Conservation (phyloP, 768 basidiomycete species). For the Mycena sanguinolenta region DNA sequence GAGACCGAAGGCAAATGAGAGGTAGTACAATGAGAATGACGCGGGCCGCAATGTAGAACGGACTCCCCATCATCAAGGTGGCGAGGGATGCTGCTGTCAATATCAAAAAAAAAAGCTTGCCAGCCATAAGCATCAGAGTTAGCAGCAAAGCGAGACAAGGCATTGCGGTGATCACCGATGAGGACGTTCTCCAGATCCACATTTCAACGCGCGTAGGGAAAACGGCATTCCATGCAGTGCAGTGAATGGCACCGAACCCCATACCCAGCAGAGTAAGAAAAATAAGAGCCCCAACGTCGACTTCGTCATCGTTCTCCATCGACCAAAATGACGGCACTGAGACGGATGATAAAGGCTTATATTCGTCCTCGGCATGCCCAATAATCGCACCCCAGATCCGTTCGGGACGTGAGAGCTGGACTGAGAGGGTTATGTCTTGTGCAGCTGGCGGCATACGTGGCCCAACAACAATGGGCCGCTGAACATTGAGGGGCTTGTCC, state of each 20-base stretch:
- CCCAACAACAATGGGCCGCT: slow-evolving; percentile 35
- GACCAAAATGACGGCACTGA: slow-evolving; percentile 6
- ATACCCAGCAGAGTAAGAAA: slow-evolving; percentile 20
- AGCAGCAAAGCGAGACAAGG: neutral
- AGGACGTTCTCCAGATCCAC: slow-evolving; percentile 38
- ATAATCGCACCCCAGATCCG: neutral
- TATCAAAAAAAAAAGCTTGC: no score
- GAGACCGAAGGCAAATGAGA: neutral
- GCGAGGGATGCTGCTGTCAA: no score
- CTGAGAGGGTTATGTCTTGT: no score
- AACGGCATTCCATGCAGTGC: slow-evolving; percentile 39
- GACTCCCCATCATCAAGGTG: no score
- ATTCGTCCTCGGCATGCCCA: neutral
- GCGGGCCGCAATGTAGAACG: neutral
- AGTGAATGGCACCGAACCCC: slow-evolving; percentile 45
- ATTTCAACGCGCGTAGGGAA: slow-evolving; percentile 39
- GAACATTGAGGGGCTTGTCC: slow-evolving; percentile 54
- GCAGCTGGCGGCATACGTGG: neutral
- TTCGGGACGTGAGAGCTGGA: neutral
- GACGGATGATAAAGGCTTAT: neutral
- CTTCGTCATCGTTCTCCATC: neutral
- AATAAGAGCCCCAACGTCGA: no score
- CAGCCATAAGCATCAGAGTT: no score
- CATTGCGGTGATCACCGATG: slow-evolving; percentile 20
- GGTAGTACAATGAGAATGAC: neutral